Evolutionary conservation across 495 filamentous ascomycete genomes (phyloP).

Genomic region (Darksidea phi): DNA sequence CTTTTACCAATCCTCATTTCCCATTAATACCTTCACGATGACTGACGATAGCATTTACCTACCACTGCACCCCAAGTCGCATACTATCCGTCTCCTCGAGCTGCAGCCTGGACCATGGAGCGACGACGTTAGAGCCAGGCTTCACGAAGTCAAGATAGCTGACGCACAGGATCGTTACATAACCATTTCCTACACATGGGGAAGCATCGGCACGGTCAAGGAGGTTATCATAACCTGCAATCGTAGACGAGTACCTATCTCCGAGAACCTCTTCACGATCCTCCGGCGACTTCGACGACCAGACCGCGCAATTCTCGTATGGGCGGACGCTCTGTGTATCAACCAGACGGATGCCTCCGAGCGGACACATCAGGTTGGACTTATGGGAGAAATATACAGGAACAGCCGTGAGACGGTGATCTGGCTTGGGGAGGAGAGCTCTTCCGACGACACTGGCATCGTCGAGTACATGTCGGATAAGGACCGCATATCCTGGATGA

Average conservation of each 20-base stretch:
- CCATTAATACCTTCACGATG: background rate
- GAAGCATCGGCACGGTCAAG: slow-evolving; percentile 1
- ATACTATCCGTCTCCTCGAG: slow-evolving; percentile 15
- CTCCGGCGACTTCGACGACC: slow-evolving; percentile 15
- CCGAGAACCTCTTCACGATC: slow-evolving; percentile 17
- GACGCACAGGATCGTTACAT: slow-evolving; percentile 8
- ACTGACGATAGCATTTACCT: slow-evolving; percentile 13
- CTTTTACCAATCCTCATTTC: background rate
- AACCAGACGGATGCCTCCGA: slow-evolving; percentile 8
- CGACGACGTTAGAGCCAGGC: background rate
- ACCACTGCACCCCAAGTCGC: slow-evolving; percentile 6
- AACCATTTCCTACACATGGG: slow-evolving; percentile 20
- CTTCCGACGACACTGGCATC: slow-evolving; percentile 1
- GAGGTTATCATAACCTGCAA: slow-evolving; percentile 16
- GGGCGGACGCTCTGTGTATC: slow-evolving; percentile 23
- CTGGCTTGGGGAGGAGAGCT: slow-evolving; percentile 18
- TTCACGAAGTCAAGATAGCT: slow-evolving; percentile 1
- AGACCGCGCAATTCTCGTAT: slow-evolving; percentile 2
- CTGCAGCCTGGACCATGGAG: slow-evolving; percentile 4
- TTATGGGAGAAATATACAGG: slow-evolving; percentile 21
- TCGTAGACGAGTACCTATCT: slow-evolving; percentile 4
- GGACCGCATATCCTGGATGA: background rate
- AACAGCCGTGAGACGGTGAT: slow-evolving; percentile 7
- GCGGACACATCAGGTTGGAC: slow-evolving; percentile 23
- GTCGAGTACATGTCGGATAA: background rate